Evolutionary conservation across 78 protist genomes (phyloP), one percentile per base, ranked within the genome.

Genomic region (Protostelium mycophagum): DNA sequence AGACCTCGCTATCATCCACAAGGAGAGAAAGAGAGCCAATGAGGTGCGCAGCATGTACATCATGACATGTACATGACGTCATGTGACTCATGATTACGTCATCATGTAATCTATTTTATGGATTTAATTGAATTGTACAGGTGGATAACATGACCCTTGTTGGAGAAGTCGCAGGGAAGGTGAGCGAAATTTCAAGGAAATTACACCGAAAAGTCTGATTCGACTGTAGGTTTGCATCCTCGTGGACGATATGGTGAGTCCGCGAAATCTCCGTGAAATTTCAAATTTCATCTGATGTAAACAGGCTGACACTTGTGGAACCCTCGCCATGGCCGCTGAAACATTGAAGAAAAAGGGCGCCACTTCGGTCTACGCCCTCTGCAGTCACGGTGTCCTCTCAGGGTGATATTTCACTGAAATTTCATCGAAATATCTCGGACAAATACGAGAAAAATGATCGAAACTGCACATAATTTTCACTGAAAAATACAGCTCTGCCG

Each of bases 251-350:
- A 94, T 88, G 94, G 89, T 51, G 89, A 86, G 85, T 95, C 84
- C 91, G 89, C 91, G 88, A 84, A 36, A 38, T 91, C 94, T 63
- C n/a, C n/a, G n/a, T n/a, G n/a, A n/a, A n/a, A n/a, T n/a, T n/a
- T n/a, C n/a, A n/a, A n/a, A n/a, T n/a, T 88, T 93, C 38, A 89
- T 96, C 29, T 91, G 93, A n/a, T 96, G 93, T 87, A 97, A 96
- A 88, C 95, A 95, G 94, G 96, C 95, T 28, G 98, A 96, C 88
- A 96, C 98, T 9, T 91, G 96, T 83, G 97, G 97, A 34, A 96
- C 98, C n/a, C 91, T 96, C 83, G 85, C 63, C 63, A 93, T 86
- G 10, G 90, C 98, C 29, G 95, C 96, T 16, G 92, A 93, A 28
- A 87, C 89, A 90, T 91, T 96, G 85, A 35, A 73, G 83, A 87